These are phyloP conservation scores for Exophiala bonariae DNA, from an alignment of 2,329 filamentous ascomycete genomes.

Conservation along the genomic window DNA sequence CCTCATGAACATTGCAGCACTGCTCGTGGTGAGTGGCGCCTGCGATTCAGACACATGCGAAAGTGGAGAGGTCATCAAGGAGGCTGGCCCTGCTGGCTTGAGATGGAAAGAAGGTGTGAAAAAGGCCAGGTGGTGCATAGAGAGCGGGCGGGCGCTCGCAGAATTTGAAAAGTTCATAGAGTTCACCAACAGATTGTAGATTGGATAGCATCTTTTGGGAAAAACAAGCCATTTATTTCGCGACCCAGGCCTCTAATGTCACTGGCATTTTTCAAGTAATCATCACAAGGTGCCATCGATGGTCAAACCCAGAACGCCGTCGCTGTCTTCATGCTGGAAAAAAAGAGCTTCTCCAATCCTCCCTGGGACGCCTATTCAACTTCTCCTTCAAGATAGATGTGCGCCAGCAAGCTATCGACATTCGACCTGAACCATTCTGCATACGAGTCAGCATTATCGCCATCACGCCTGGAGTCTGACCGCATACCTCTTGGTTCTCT, in stretches of 20 bases:
- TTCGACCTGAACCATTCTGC: constrained; percentile 3
- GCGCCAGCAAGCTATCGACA: too few relatives aligned
- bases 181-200: constrained; percentile 61
- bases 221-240: too few relatives aligned
- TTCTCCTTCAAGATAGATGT: too few relatives aligned
- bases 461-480: neutral
- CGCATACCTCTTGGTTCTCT: constrained; percentile 84
- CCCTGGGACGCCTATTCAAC: too few relatives aligned
- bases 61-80: constrained; percentile 75
- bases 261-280: too few relatives aligned
- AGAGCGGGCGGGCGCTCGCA: constrained; percentile 80
- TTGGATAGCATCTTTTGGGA: too few relatives aligned
- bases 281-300: too few relatives aligned
- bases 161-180: constrained; percentile 84
- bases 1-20: constrained; percentile 85
- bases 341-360: too few relatives aligned
- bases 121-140: constrained; percentile 81
- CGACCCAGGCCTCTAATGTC: too few relatives aligned
- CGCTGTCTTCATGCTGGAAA: constrained; percentile 1
- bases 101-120: constrained; percentile 95
- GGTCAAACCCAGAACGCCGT: constrained; percentile 8
- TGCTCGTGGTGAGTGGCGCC: constrained; percentile 81
- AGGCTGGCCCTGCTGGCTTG: constrained; percentile 79
- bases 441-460: neutral
- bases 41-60: constrained; percentile 84